Percentiles rank a stretch among this genome's conserved stretches.
These are phyloP conservation scores for Mycena sanguinolenta DNA, from an alignment of 768 basidiomycete genomes.

Conservation along the genomic window DNA sequence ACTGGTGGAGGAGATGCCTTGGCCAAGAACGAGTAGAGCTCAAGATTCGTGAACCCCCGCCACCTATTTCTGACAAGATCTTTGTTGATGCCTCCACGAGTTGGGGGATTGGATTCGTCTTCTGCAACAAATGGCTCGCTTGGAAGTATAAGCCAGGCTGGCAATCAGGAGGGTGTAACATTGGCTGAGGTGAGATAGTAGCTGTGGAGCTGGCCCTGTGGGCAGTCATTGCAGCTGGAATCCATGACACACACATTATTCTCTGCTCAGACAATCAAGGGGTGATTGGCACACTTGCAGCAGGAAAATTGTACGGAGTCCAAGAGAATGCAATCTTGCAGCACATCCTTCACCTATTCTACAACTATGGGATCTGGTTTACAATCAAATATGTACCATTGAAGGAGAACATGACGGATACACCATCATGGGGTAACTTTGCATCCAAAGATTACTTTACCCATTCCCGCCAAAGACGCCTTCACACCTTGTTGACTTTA, in stretches of 20 bases:
- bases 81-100: constrained; percentile 57
- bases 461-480: neutral
- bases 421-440: constrained; percentile 43
- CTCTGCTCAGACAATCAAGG: constrained; percentile 59
- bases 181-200: constrained; percentile 61
- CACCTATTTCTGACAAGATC: constrained; percentile 32
- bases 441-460: neutral
- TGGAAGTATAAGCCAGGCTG: constrained; percentile 53
- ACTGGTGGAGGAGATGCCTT: neutral
- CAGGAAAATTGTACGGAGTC: constrained; percentile 38
- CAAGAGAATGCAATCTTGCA: constrained; percentile 47
- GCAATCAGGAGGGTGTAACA: constrained; percentile 46
- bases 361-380: constrained; percentile 40
- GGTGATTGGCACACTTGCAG: constrained; percentile 51
- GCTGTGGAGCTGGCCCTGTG: constrained; percentile 58
- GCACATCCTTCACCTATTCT: constrained; percentile 42
- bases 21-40: neutral
- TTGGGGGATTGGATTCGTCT: constrained; percentile 57
- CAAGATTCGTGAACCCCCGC: constrained; percentile 25
- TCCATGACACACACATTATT: constrained; percentile 39
- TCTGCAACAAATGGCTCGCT: constrained; percentile 51
- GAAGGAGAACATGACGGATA: constrained; percentile 50
- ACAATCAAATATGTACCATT: constrained; percentile 47
- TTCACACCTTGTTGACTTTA: neutral
- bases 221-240: constrained; percentile 43